Evolutionary conservation across 108 stramenopile species (phyloP).

Genomic region (Fragilariopsis cylindrus): DNA sequence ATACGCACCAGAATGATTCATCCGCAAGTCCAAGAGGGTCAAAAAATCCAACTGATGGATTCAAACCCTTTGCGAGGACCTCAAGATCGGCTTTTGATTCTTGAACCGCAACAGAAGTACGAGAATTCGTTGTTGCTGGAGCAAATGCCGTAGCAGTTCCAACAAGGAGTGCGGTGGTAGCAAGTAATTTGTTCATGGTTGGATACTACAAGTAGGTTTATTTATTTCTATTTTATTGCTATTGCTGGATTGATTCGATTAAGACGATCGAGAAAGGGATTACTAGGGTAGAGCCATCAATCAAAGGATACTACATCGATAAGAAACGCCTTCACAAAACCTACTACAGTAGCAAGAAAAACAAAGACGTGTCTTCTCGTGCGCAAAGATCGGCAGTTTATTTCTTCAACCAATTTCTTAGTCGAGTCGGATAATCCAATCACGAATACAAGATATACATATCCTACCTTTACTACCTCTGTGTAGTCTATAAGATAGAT

Average conservation of each 20-base stretch:
- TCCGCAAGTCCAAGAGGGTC: constrained; percentile 59
- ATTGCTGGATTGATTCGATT: background rate
- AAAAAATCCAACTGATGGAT: constrained; percentile 59
- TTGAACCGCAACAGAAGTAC: constrained; percentile 17
- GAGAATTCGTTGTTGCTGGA: constrained; percentile 35
- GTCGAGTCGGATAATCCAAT: too few relatives aligned
- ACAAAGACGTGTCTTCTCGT: too few relatives aligned
- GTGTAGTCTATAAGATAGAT: too few relatives aligned
- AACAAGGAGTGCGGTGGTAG: constrained; percentile 37
- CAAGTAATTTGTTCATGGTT: constrained; percentile 44
- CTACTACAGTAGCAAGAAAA: too few relatives aligned
- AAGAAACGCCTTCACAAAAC: too few relatives aligned
- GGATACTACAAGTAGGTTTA: background rate
- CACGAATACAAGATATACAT: too few relatives aligned
- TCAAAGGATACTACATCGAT: too few relatives aligned
- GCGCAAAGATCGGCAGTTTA: background rate
- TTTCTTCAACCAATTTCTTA: background rate
- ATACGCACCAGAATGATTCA: constrained; percentile 49
- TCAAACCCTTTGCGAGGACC: constrained; percentile 50
- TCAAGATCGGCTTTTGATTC: constrained; percentile 50
- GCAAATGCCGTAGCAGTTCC: constrained; percentile 54
- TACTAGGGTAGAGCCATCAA: background rate
- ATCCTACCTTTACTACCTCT: too few relatives aligned
- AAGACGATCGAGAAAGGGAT: background rate
- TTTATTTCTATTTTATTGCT: constrained; percentile 2